These are phyloP conservation scores for Cystobasidiaceae sp. DNA, from an alignment of 1,284 basidiomycete species.

Conservation along the genomic window DNA sequence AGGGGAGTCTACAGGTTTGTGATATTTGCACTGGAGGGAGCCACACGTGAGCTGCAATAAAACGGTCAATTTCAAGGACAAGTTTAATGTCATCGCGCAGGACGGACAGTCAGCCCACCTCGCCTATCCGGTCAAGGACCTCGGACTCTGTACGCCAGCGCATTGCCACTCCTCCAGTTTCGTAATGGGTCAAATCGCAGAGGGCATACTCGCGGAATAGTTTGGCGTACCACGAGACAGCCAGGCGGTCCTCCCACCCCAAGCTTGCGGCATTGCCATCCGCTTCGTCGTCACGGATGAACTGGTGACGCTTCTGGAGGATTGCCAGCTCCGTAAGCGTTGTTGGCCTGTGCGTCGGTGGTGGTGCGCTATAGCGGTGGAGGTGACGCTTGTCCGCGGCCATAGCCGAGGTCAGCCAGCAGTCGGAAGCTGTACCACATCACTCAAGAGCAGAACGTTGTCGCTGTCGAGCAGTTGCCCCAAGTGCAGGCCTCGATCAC, in stretches of 20 bases:
- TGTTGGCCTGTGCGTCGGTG: conserved; percentile 11
- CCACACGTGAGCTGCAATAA: conserved; percentile 59
- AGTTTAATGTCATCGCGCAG: background rate
- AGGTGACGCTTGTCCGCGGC: conserved; percentile 36
- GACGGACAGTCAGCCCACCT: conserved; percentile 50
- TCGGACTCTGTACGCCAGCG: conserved; percentile 87
- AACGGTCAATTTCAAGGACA: background rate
- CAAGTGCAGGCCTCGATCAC: too few species aligned
- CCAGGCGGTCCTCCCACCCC: conserved; percentile 54
- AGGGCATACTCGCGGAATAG: conserved; percentile 86
- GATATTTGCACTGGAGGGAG: conserved; percentile 72
- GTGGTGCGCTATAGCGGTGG: conserved; percentile 2
- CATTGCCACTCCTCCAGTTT: conserved; percentile 79
- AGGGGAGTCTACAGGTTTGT: conserved; percentile 49
- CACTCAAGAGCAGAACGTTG: too few species aligned
- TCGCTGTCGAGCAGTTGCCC: too few species aligned
- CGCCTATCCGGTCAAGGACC: conserved; percentile 74
- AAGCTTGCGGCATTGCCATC: conserved; percentile 38
- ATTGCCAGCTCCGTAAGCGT: conserved; percentile 50
- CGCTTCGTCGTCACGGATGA: conserved; percentile 65
- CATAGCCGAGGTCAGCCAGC: background rate
- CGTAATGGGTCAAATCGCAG: conserved; percentile 82
- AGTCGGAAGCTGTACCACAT: background rate
- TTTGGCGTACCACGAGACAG: conserved; percentile 67
- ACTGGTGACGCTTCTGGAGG: conserved; percentile 53